Evolutionary conservation across 139 green algal species (phyloP), one percentile per base, ranked within the genome.

Genomic region (Tetraselmis chui): DNA sequence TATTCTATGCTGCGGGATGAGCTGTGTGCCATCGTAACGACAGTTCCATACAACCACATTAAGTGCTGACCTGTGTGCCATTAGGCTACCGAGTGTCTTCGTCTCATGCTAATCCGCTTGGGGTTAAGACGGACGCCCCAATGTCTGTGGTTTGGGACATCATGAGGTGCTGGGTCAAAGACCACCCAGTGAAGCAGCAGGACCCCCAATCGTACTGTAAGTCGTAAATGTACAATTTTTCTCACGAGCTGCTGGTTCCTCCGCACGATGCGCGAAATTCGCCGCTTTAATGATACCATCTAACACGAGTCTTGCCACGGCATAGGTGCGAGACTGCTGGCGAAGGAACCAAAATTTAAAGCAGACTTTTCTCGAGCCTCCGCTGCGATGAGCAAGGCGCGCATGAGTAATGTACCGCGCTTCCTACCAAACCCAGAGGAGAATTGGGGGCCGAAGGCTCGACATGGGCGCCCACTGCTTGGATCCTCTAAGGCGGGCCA

Each of bases 111-210:
- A 97, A 94, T 75, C 93, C 94, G 1, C 87, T 97, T 45, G 96
- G 91, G 1, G 27, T 98, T 18, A 99, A 99, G 84, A 99, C 96
- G 0, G 92, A 98, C 79, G 96, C 96, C 23, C 96, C 96, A 1
- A 88, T 88, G 32, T 28, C 82, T 0, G 92, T 97, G 0, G 75
- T 98, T 2, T 96, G 94, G 94, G 94, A 98, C 79, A 83, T 94
- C 75, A 87, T 94, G 78, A 86, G 94, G 25, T 92, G 86, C 85
- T 99, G 96, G 96, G 89, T 97, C 5, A 83, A 87, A 67, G 81
- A 95, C 0, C 91, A 96, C 80, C 90, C 89, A 0, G 82, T 89
- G 27, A 90, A 90, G 74, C 26, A 11, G 26, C 74, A 75, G 31
- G 45, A 84, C 80, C 74, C 58, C 2, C n/a, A 75, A 2, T 45